Conservation (phyloP, 2,329 filamentous ascomycete species). For the Camillea tinctor region DNA sequence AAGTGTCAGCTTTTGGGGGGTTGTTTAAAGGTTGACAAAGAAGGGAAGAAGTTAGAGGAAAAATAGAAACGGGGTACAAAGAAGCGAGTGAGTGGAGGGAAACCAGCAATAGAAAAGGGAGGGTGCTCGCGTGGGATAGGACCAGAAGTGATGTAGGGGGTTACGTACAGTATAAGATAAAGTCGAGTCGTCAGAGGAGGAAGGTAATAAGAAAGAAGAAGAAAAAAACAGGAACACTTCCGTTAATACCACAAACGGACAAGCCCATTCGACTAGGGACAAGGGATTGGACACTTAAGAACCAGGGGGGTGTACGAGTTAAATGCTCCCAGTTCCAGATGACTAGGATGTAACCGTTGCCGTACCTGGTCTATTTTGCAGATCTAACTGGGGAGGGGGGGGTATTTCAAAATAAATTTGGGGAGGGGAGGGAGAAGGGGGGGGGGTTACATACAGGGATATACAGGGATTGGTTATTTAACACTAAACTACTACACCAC, state of each 20-base stretch:
- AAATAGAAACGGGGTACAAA: slow-evolving; percentile 11
- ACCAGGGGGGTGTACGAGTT: slow-evolving; percentile 5
- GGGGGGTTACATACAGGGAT: too few relatives aligned
- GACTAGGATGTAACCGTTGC: not conserved
- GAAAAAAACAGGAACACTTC: slow-evolving; percentile 15
- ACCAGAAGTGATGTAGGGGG: not conserved
- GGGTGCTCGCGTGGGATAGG: slow-evolving; percentile 18
- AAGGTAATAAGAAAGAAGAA: slow-evolving; percentile 14
- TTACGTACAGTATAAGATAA: slow-evolving; percentile 5
- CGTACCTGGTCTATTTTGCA: not conserved
- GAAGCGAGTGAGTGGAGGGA: slow-evolving; percentile 7
- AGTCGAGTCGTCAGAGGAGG: not conserved
- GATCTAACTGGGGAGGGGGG: not conserved
- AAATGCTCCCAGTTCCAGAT: not conserved
- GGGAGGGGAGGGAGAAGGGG: not conserved
- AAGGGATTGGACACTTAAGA: too few relatives aligned
- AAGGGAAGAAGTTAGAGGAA: slow-evolving; percentile 3
- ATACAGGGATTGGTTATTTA: too few relatives aligned
- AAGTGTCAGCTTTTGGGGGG: slow-evolving; percentile 7
- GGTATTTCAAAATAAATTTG: slow-evolving; percentile 16
- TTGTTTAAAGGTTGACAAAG: slow-evolving; percentile 13
- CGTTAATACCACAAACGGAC: slow-evolving; percentile 20
- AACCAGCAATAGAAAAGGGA: slow-evolving; percentile 19
- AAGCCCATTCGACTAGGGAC: slow-evolving; percentile 11
- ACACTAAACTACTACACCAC: slow-evolving; percentile 8